A percentile compares a stretch with the other conserved stretches of the same genome.
phyloP scores from a whole-genome alignment of 2,329 filamentous ascomycete genomes.

The Dactylellina parvicollis region DNA sequence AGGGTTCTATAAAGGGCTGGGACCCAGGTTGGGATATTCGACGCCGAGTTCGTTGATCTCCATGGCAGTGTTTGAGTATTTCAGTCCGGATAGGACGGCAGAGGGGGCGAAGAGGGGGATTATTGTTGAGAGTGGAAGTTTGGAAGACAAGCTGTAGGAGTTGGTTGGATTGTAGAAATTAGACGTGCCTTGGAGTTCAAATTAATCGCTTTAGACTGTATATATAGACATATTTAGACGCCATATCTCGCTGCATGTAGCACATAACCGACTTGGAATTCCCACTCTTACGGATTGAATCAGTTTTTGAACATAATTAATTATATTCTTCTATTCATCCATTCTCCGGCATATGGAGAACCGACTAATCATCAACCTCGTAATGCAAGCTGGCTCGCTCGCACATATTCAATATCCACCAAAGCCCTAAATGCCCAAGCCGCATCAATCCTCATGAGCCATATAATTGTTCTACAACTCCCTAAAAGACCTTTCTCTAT shows the following conservation, averaged over 20 bases:
- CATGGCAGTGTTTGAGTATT: constrained; percentile 53
- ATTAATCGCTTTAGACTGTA: constrained; percentile 2
- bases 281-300: no score
- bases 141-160: constrained; percentile 36
- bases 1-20: constrained; percentile 50
- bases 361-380: no score
- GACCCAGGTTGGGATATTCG: constrained; percentile 38
- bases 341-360: no score
- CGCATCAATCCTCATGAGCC: no score
- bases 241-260: background rate
- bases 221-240: background rate
- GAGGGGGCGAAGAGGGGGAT: constrained; percentile 1
- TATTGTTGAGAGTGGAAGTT: background rate
- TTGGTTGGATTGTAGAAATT: background rate
- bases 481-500: no score
- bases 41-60: constrained; percentile 51
- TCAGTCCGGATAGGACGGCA: constrained; percentile 43
- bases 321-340: no score
- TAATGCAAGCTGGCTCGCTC: no score
- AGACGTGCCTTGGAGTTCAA: background rate
- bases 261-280: no score
- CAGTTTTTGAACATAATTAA: no score
- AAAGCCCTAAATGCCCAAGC: no score
- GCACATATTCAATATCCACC: no score
- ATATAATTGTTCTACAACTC: no score